Conservation (phyloP, 2,329 filamentous ascomycete genomes). For the Myriosclerotinia duriaeana region DNA sequence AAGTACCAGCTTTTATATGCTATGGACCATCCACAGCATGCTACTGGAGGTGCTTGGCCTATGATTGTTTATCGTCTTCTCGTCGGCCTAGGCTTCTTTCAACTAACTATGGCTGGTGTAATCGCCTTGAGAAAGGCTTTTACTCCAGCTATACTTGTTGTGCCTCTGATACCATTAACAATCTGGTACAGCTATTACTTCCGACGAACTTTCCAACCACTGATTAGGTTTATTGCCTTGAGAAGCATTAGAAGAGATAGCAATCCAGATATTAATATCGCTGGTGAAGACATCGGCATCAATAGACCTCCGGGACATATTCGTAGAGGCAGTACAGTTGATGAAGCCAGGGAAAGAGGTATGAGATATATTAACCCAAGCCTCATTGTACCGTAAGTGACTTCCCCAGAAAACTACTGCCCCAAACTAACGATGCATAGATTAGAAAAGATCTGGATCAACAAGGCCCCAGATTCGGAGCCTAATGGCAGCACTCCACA, state of each 20-base stretch:
- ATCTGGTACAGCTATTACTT: conserved; percentile 90
- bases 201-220: conserved; percentile 74
- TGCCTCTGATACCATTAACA: conserved; percentile 75
- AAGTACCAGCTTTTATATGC: conserved; percentile 98
- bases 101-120: conserved; percentile 85
- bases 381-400: conserved; percentile 62
- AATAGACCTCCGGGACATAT: conserved; percentile 32
- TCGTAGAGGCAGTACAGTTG: conserved; percentile 57
- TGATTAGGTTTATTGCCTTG: conserved; percentile 90
- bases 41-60: conserved; percentile 89
- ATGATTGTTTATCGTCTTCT: conserved; percentile 95
- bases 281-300: conserved; percentile 44
- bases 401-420: neutral
- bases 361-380: conserved; percentile 75
- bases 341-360: conserved; percentile 70
- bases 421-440: conserved; percentile 43
- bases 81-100: conserved; percentile 82
- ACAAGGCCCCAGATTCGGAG: conserved; percentile 29
- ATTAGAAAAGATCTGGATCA: conserved; percentile 69
- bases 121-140: conserved; percentile 74
- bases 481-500: conserved; percentile 28
- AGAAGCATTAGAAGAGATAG: conserved; percentile 72
- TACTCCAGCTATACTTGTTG: conserved; percentile 67
- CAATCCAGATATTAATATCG: conserved; percentile 47
- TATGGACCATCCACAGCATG: conserved; percentile 95